A percentile compares a stretch with the other conserved stretches of the same genome.
Evolutionary conservation across 2,329 filamentous ascomycete species (phyloP).

Genomic region (Xylaria hypoxylon): DNA sequence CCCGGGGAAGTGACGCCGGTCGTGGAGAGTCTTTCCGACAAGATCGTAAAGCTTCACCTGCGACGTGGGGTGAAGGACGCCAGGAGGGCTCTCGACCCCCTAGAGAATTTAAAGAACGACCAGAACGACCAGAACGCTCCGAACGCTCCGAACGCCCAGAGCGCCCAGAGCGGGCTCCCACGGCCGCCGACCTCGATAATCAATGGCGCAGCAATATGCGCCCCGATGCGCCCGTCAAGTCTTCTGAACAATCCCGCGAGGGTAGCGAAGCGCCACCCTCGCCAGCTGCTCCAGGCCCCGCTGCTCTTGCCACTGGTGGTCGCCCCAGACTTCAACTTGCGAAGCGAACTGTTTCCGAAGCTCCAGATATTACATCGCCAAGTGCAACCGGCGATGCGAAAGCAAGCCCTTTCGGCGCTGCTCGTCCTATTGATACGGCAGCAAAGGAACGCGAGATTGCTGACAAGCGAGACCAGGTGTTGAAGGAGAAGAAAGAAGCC

Average conservation of each 20-base stretch:
- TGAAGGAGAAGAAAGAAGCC: conserved; percentile 86
- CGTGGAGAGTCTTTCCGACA: conserved; percentile 69
- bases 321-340: conserved; percentile 88
- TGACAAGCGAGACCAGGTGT: conserved; percentile 80
- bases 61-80: conserved; percentile 79
- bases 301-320: conserved; percentile 65
- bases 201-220: conserved; percentile 94
- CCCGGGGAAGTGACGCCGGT: conserved; percentile 68
- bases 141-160: conserved; percentile 81
- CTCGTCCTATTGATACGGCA: conserved; percentile 92
- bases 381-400: conserved; percentile 75
- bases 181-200: conserved; percentile 90
- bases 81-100: conserved; percentile 85
- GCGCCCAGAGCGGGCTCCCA: conserved; percentile 76
- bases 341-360: conserved; percentile 91
- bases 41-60: conserved; percentile 75
- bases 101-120: conserved; percentile 78
- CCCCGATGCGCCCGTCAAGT: conserved; percentile 75
- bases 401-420: conserved; percentile 92
- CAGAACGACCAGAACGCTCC: conserved; percentile 77
- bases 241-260: conserved; percentile 76
- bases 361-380: conserved; percentile 62
- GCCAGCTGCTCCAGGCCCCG: conserved; percentile 64
- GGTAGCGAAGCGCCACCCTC: conserved; percentile 81
- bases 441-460: conserved; percentile 90